These are phyloP conservation scores for Backusella westeae DNA, from an alignment of 192 early-diverging fungal genomes.

Conservation along the genomic window DNA sequence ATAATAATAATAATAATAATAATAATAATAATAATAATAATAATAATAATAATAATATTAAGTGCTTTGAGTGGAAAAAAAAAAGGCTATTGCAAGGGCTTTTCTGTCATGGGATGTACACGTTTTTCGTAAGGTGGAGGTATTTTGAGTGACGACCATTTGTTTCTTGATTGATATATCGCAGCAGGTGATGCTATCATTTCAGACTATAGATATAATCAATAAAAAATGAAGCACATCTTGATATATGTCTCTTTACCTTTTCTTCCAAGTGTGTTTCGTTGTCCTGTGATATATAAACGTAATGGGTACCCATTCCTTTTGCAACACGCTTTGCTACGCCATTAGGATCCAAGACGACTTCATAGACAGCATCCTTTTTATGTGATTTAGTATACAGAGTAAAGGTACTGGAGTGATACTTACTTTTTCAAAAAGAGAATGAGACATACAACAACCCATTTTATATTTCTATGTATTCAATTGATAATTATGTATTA, in stretches of 20 bases:
- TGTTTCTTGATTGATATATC: background rate
- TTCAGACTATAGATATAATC: background rate
- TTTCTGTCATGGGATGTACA: background rate
- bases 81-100: background rate
- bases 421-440: background rate
- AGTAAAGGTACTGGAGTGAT: background rate
- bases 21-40: background rate
- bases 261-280: conserved; percentile 35
- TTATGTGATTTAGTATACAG: background rate
- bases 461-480: background rate
- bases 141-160: background rate
- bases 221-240: background rate
- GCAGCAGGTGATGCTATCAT: background rate
- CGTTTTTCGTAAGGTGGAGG: background rate
- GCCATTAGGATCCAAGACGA: conserved; percentile 22
- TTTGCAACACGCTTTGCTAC: conserved; percentile 30
- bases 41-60: background rate
- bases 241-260: background rate
- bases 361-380: conserved; percentile 33
- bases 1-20: background rate
- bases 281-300: conserved; percentile 24
- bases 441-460: conserved; percentile 26
- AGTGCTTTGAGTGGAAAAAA: background rate
- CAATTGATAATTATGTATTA: background rate
- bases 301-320: conserved; percentile 31